Evolutionary conservation across 2,329 filamentous ascomycete species (phyloP).

Genomic region (Exophiala dermatitidis): DNA sequence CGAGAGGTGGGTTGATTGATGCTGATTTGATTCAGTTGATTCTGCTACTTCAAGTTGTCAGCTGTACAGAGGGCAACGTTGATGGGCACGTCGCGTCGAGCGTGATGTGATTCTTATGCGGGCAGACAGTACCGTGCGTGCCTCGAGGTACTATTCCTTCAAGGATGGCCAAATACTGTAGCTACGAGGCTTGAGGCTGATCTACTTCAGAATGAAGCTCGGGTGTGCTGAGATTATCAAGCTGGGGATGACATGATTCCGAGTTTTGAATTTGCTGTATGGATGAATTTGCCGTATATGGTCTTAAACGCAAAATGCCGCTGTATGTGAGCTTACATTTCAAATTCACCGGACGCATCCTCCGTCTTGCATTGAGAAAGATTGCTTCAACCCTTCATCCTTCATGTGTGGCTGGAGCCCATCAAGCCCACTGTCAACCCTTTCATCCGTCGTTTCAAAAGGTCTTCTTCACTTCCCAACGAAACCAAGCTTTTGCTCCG

Average conservation of each 20-base stretch:
- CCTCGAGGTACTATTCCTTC: no score
- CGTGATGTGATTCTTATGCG: background rate
- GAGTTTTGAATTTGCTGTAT: no score
- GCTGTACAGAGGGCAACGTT: background rate
- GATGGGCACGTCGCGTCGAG: background rate
- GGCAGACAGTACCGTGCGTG: no score
- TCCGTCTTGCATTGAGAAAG: background rate
- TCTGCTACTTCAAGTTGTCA: no score
- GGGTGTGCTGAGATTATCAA: no score
- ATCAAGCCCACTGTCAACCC: slow-evolving; percentile 48
- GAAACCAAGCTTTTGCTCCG: slow-evolving; percentile 45
- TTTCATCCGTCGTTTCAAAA: slow-evolving; percentile 50
- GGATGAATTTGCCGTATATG: no score
- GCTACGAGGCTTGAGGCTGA: no score
- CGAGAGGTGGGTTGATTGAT: slow-evolving; percentile 17
- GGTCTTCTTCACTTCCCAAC: slow-evolving; percentile 51
- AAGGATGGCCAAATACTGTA: no score
- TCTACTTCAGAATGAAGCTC: no score
- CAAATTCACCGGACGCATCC: background rate
- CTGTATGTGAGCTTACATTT: background rate
- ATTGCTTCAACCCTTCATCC: background rate
- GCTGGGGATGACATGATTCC: no score
- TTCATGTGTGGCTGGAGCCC: slow-evolving; percentile 33
- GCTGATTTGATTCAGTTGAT: background rate
- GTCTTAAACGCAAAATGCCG: no score